Evolutionary conservation across 495 filamentous ascomycete genomes (phyloP).

Genomic region (Schizothecium vesticola): DNA sequence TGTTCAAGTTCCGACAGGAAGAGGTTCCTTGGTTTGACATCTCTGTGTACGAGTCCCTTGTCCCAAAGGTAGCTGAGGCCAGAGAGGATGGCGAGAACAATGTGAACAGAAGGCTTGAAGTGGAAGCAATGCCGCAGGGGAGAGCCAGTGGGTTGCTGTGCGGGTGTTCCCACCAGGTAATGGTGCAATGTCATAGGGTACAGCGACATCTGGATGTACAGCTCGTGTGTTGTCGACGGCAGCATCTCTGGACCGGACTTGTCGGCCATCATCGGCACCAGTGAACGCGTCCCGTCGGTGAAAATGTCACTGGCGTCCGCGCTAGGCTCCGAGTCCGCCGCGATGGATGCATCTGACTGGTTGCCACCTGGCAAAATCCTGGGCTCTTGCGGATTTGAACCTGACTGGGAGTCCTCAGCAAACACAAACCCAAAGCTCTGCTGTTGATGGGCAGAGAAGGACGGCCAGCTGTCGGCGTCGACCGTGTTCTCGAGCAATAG

Average conservation of each 20-base stretch:
- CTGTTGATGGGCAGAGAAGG: not conserved
- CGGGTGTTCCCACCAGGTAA: not conserved
- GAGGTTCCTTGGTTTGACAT: conserved; percentile 7
- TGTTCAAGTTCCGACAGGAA: conserved; percentile 1
- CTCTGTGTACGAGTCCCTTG: not conserved
- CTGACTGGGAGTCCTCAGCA: not conserved
- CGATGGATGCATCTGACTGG: not conserved
- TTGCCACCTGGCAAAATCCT: not conserved
- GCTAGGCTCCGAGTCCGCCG: not conserved
- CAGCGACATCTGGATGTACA: conserved; percentile 9
- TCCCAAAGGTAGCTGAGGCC: conserved; percentile 5
- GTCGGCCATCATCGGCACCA: not conserved
- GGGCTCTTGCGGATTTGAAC: not conserved
- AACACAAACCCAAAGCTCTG: conserved; percentile 6
- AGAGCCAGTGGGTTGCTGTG: not conserved
- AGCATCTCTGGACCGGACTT: not conserved
- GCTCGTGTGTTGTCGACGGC: not conserved
- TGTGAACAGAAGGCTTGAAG: not conserved
- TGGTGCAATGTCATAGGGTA: conserved; percentile 8
- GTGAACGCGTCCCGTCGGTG: conserved; percentile 4
- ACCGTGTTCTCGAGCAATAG: conserved; percentile 4
- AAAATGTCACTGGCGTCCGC: conserved; percentile 6
- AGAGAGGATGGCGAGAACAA: not conserved
- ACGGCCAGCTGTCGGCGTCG: not conserved
- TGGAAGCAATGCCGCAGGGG: conserved; percentile 4